These are phyloP conservation scores for Colletotrichum sp. DNA, from an alignment of 2,329 filamentous ascomycete genomes.

Conservation along the genomic window DNA sequence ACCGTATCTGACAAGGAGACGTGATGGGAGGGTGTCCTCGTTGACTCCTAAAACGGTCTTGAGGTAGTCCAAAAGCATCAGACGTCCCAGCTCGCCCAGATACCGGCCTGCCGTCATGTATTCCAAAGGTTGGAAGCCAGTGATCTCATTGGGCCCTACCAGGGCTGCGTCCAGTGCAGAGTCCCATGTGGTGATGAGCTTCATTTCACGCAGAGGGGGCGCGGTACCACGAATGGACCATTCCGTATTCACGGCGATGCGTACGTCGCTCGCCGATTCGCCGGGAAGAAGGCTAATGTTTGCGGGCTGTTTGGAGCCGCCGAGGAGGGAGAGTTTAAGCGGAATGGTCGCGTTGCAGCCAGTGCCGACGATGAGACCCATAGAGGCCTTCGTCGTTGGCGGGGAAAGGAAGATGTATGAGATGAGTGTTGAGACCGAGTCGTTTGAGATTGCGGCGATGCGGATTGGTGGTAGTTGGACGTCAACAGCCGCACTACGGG, in stretches of 20 bases:
- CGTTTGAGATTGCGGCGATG: slow-evolving; percentile 80
- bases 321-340: slow-evolving; percentile 66
- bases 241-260: slow-evolving; percentile 82
- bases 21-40: slow-evolving; percentile 54
- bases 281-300: slow-evolving; percentile 54
- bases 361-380: slow-evolving; percentile 83
- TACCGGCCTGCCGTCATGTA: slow-evolving; percentile 85
- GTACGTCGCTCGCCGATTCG: slow-evolving; percentile 54
- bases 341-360: slow-evolving; percentile 83
- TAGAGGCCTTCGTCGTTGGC: slow-evolving; percentile 66
- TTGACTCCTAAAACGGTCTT: slow-evolving; percentile 45
- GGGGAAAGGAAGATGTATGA: slow-evolving; percentile 77
- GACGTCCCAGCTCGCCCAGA: slow-evolving; percentile 75
- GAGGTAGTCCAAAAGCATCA: slow-evolving; percentile 72
- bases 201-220: slow-evolving; percentile 66
- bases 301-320: slow-evolving; percentile 64
- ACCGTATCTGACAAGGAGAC: slow-evolving; percentile 63
- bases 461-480: slow-evolving; percentile 65
- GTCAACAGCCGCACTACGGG: slow-evolving; percentile 32
- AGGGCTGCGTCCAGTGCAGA: slow-evolving; percentile 67
- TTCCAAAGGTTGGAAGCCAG: slow-evolving; percentile 82
- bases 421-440: slow-evolving; percentile 79
- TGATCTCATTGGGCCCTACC: slow-evolving; percentile 68
- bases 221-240: slow-evolving; percentile 82
- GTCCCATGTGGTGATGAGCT: slow-evolving; percentile 76